These are phyloP conservation scores for Colletotrichum aenigma DNA, from an alignment of 2,329 filamentous ascomycete genomes.

Conservation along the genomic window DNA sequence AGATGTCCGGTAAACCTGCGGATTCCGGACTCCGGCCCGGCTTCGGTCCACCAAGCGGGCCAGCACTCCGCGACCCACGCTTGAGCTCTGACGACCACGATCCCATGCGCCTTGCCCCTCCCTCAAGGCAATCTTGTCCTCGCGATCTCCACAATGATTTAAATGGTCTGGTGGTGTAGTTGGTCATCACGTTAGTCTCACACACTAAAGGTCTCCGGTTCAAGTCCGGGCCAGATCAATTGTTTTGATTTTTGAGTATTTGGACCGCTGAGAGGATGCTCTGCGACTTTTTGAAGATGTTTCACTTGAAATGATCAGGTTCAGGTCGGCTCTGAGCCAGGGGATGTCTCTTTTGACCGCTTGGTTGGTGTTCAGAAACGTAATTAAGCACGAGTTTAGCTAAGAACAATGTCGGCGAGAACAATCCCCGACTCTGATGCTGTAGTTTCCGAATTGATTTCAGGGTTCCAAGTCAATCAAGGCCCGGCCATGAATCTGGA, in stretches of 20 bases:
- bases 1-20: neutral
- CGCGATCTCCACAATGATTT: neutral
- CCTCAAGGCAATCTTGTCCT: neutral
- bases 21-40: neutral
- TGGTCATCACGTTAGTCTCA: constrained; percentile 57
- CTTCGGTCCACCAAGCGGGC: neutral
- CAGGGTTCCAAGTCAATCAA: accelerated
- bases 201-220: constrained; percentile 27
- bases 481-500: neutral
- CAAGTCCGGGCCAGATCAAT: constrained; percentile 15
- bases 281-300: neutral
- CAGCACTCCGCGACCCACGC: neutral
- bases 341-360: neutral
- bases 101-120: neutral
- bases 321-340: neutral
- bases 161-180: constrained; percentile 34
- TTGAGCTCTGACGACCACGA: neutral
- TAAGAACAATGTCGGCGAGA: neutral
- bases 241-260: neutral
- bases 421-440: neutral
- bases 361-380: neutral
- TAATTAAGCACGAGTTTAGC: neutral
- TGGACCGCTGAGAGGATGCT: neutral
- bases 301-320: neutral
- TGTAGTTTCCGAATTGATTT: neutral